Conservation (phyloP, 257 asterid species). For the Rehmannia glutinosa region DNA sequence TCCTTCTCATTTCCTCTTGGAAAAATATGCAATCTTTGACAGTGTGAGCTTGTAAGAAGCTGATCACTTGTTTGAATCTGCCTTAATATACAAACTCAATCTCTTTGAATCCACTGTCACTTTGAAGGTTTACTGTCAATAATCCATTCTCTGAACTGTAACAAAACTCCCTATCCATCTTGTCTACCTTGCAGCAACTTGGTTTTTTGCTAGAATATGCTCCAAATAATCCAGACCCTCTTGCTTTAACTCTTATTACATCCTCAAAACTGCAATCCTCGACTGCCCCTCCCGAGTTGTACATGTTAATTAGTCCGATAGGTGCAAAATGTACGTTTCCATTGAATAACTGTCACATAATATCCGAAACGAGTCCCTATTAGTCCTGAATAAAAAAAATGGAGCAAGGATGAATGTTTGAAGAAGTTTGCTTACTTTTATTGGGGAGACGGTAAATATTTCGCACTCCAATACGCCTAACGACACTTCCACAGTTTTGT, state of each 20-base stretch:
- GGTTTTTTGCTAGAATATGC: constrained; percentile 65
- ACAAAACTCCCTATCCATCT: constrained; percentile 32
- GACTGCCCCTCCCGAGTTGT: constrained; percentile 46
- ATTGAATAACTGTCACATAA: not conserved
- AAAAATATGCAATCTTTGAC: too few relatives aligned
- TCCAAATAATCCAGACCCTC: constrained; percentile 67
- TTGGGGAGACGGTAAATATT: constrained; percentile 52
- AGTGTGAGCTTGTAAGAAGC: too few relatives aligned
- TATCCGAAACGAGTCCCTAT: not conserved
- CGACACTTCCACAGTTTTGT: constrained; percentile 31
- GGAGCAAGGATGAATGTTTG: too few relatives aligned
- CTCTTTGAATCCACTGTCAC: constrained; percentile 38
- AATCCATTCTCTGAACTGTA: constrained; percentile 44
- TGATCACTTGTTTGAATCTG: not conserved
- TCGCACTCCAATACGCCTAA: constrained; percentile 40
- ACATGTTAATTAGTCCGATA: constrained; percentile 40
- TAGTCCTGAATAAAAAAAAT: not conserved
- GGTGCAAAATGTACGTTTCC: constrained; percentile 35
- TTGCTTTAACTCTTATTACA: constrained; percentile 23
- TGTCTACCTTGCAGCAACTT: constrained; percentile 38
- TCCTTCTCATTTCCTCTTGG: too few relatives aligned
- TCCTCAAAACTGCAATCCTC: constrained; percentile 27
- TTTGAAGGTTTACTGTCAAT: constrained; percentile 37
- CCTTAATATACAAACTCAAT: constrained; percentile 36
- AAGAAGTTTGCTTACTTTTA: constrained; percentile 43